Evolutionary conservation across 441 rosid species (phyloP), one percentile per base, ranked within the genome.

Genomic region (Populus hybrid): DNA sequence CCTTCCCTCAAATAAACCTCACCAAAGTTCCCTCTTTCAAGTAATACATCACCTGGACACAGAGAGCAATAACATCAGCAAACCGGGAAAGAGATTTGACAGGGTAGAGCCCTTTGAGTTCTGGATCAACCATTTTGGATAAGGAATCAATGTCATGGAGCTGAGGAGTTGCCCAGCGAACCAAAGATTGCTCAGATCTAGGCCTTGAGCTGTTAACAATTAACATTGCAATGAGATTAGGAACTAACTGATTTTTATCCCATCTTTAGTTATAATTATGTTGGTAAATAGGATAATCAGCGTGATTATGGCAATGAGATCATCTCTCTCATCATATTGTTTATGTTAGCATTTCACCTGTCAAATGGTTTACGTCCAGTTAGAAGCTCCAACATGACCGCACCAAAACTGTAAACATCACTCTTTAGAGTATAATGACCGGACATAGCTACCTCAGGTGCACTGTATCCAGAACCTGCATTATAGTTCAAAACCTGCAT

Each of bases 111-210:
- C 99, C 98, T 82, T 94, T 82, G 46, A 97, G 95, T 12, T 88
- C 88, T 6, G 98, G 97, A 85, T 97, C 99, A 75, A 97, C 99
- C 99, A 97, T 97, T 89, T 93, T 93, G 2, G 94, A 81, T 65
- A 97, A 80, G 11, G 99, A 97, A 83, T 97, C 98, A 12, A 97
- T 97, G 82, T 94, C 99, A 38, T 97, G 99, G 78, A 97, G 98
- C 89, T 94, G 99, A 76, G 99, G 99, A 24, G 97, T 97, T 69
- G 98, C 98, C 99, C 99, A 97, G 82, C 98, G 90, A 82, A 97
- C 98, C 87, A 97, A 82, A 80, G 98, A 94, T 81, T 97, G 99
- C 85, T 97, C 98, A 2, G 86, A 76, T 83, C 98, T 92, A 79
- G 92, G 87, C 90, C 94, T 93, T 59, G 98, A 78, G 85, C 99